Evolutionary conservation across 495 filamentous ascomycete genomes (phyloP).

Genomic region (Lasiosphaeriaceae sp.): DNA sequence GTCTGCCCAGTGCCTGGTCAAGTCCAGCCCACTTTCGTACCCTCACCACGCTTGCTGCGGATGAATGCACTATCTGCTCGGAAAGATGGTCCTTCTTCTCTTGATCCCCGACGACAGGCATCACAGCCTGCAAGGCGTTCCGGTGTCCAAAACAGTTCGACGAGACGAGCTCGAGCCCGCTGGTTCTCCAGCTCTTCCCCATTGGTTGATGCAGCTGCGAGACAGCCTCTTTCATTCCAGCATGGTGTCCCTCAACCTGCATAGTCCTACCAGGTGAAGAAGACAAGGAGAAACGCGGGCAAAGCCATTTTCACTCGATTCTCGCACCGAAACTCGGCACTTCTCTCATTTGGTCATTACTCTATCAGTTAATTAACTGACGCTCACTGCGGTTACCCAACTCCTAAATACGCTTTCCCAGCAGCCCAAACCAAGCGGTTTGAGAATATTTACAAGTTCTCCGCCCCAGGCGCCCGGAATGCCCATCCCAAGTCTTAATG

Average conservation of each 20-base stretch:
- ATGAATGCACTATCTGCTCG: background rate
- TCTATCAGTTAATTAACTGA: background rate
- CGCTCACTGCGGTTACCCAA: background rate
- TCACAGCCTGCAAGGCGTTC: background rate
- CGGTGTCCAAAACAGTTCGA: background rate
- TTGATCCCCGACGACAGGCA: too few relatives aligned
- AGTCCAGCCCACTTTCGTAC: background rate
- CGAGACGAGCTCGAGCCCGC: background rate
- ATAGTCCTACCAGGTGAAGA: background rate
- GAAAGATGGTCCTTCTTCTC: background rate
- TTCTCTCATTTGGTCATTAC: background rate
- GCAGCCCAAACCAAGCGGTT: background rate
- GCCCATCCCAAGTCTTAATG: background rate
- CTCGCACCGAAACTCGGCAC: background rate
- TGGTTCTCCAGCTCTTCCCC: background rate
- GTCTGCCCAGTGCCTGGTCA: background rate
- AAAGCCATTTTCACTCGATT: background rate
- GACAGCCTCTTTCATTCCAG: background rate
- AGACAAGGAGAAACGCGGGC: background rate
- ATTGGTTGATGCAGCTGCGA: background rate
- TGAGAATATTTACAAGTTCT: background rate
- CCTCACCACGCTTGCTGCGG: background rate
- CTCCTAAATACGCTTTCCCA: background rate
- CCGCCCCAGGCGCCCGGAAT: conserved; percentile 6
- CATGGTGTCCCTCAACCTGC: too few relatives aligned